phyloP scores from a whole-genome alignment of 352 stramenopile genomes.

The Phytophthora gonapodyides region DNA sequence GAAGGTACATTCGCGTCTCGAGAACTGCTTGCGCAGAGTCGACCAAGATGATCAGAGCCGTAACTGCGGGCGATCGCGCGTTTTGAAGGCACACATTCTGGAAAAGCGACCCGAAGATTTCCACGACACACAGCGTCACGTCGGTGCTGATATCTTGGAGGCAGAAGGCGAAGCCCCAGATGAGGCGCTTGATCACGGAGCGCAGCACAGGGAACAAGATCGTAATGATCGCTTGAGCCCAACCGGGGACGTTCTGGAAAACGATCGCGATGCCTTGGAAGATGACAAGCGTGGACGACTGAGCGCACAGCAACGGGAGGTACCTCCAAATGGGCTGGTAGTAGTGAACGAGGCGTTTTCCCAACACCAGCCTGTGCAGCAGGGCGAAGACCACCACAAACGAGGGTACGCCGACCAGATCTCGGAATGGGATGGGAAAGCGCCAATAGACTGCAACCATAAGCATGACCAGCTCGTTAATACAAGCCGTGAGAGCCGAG shows the following conservation, averaged over 20 bases:
- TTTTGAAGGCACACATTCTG: constrained; percentile 37
- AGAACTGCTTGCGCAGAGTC: constrained; percentile 21
- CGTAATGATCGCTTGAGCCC: constrained; percentile 14
- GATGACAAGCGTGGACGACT: constrained; percentile 27
- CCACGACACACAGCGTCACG: constrained; percentile 30
- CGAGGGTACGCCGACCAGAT: constrained; percentile 14
- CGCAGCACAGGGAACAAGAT: background rate
- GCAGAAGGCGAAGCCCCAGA: constrained; percentile 1
- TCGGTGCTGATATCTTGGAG: constrained; percentile 35
- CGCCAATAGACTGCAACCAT: constrained; percentile 6
- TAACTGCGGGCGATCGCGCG: constrained; percentile 16
- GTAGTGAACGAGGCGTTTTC: constrained; percentile 3
- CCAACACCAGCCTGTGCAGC: constrained; percentile 19
- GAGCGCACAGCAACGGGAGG: constrained; percentile 17
- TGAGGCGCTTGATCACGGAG: too few species aligned
- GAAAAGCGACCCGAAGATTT: constrained; percentile 37
- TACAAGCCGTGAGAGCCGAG: constrained; percentile 4
- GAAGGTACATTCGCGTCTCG: constrained; percentile 26
- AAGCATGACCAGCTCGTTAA: constrained; percentile 18
- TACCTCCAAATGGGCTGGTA: constrained; percentile 10
- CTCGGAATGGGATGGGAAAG: constrained; percentile 25
- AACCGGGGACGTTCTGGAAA: constrained; percentile 11
- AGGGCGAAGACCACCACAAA: constrained; percentile 5
- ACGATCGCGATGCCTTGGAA: constrained; percentile 25
- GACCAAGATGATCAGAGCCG: constrained; percentile 18